phyloP scores from a whole-genome alignment of 2,329 filamentous ascomycete genomes.

The Metarhizium guizhouense region DNA sequence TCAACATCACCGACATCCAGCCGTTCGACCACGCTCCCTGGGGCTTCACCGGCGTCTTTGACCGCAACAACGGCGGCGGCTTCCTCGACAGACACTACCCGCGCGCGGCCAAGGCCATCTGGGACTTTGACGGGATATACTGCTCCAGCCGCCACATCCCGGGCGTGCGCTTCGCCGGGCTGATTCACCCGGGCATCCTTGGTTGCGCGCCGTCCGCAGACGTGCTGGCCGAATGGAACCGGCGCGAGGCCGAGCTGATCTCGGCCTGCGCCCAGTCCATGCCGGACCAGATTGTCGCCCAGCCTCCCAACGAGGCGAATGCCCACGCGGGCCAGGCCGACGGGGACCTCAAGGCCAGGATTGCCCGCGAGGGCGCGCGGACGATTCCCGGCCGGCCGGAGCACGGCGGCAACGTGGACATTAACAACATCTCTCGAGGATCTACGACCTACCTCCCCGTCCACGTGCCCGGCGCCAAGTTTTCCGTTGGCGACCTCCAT shows the following conservation, averaged over 20 bases:
- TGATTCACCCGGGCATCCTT: slow-evolving; percentile 87
- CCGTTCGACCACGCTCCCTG: slow-evolving; percentile 78
- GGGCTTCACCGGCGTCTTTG: slow-evolving; percentile 83
- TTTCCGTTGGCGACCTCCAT: slow-evolving; percentile 81
- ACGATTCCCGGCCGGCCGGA: slow-evolving; percentile 81
- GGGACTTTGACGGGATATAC: slow-evolving; percentile 51
- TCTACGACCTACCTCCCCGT: slow-evolving; percentile 82
- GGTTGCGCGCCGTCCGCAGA: slow-evolving; percentile 78
- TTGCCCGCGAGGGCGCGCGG: slow-evolving; percentile 70
- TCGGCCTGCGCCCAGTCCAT: slow-evolving; percentile 41
- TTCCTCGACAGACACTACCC: slow-evolving; percentile 86
- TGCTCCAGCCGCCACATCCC: slow-evolving; percentile 83
- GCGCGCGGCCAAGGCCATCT: slow-evolving; percentile 58
- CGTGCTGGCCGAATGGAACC: slow-evolving; percentile 75
- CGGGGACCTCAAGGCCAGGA: slow-evolving; percentile 50
- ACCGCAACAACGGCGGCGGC: slow-evolving; percentile 73
- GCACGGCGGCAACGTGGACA: slow-evolving; percentile 86
- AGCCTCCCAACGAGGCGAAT: slow-evolving; percentile 63
- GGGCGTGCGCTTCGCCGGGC: slow-evolving; percentile 75
- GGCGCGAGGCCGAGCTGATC: slow-evolving; percentile 73
- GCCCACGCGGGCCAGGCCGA: slow-evolving; percentile 62
- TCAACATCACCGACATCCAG: slow-evolving; percentile 91
- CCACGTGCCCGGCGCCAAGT: slow-evolving; percentile 79
- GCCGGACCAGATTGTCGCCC: slow-evolving; percentile 62
- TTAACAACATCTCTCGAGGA: slow-evolving; percentile 75